Conservation (phyloP, 352 stramenopile species). For the Globisporangium viniferum region DNA sequence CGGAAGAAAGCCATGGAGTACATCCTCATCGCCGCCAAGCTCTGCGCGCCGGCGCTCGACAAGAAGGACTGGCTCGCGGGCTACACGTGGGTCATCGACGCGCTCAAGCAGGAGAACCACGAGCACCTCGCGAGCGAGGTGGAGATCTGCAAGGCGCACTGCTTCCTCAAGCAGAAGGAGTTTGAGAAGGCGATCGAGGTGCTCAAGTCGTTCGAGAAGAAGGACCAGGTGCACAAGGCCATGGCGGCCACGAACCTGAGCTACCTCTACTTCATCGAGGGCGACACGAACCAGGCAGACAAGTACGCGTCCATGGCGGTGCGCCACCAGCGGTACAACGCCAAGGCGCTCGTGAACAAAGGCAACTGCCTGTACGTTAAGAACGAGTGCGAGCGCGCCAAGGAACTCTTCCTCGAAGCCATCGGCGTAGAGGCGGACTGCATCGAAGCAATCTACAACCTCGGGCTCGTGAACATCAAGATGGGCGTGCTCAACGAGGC, state of each 20-base stretch:
- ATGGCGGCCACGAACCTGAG: constrained; percentile 95
- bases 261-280: constrained; percentile 97
- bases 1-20: constrained; percentile 87
- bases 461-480: constrained; percentile 89
- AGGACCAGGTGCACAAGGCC: constrained; percentile 90
- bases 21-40: constrained; percentile 92
- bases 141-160: constrained; percentile 84
- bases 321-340: constrained; percentile 94
- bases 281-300: constrained; percentile 87
- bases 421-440: constrained; percentile 93
- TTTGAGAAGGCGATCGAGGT: constrained; percentile 93
- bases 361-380: constrained; percentile 95
- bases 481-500: constrained; percentile 89
- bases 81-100: constrained; percentile 94
- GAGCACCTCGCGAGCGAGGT: constrained; percentile 91
- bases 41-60: constrained; percentile 92
- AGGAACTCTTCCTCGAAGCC: constrained; percentile 95
- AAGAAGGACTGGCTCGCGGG: constrained; percentile 90
- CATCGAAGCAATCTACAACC: constrained; percentile 96
- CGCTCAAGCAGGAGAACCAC: constrained; percentile 88
- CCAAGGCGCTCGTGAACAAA: constrained; percentile 97
- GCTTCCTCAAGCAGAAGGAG: constrained; percentile 91
- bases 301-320: constrained; percentile 92
- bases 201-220: constrained; percentile 96
- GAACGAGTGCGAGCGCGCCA: constrained; percentile 91